Base-by-base conservation (phyloP, 2,329 filamentous ascomycete genomes). In the Aspergillus sp. region DNA sequence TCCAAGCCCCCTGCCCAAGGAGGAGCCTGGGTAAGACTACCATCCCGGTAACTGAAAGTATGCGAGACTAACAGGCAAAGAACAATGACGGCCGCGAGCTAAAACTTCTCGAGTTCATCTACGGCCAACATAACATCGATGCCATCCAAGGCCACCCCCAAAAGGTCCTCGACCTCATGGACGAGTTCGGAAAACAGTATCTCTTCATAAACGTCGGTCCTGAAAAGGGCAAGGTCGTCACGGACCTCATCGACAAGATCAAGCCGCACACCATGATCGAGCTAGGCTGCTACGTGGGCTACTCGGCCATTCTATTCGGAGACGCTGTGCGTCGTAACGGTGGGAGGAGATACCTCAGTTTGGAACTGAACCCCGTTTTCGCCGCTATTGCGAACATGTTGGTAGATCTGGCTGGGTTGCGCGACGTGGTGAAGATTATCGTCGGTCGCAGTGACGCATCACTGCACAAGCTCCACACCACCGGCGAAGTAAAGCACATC, bases 171-270 rank as follows among this genome's bases (percentile, higher is more conserved):
- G 73, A 75, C 22, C 80, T 80, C 23, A 89, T 91, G 63, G 85
- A 91, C 59, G 79, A 85, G 45, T 91, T 77, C 64, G 80, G 73
- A 10, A 69, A 79, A 39, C 75, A 80, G 52, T 86, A 84, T 62
- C 86, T 84, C 53, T 77, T 91, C 45, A 91, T 91, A 84, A 91
- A 90, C 54, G 81, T 93, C 2, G 87, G 88, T 37, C 77, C 83
- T 55, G 75, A 82, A 60, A 93, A 93, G 68, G 86, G 85, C 42
- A 77, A 75, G 52, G 84, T 89, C 46, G 80, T 91, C 1, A 77
- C 77, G 7, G 76, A 85, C 25, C 66, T 90, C 35, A 90, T 93
- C 50, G 72, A 73, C 17, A 73, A 85, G 53, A 71, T 77, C 43
- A 86, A 84, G 62, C 86, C 86, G 0, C 66, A 80, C 46, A 75